Percentiles rank a stretch among this genome's conserved stretches.
phyloP scores from a whole-genome alignment of 2,329 filamentous ascomycete genomes.

The Diatrype stigma region DNA sequence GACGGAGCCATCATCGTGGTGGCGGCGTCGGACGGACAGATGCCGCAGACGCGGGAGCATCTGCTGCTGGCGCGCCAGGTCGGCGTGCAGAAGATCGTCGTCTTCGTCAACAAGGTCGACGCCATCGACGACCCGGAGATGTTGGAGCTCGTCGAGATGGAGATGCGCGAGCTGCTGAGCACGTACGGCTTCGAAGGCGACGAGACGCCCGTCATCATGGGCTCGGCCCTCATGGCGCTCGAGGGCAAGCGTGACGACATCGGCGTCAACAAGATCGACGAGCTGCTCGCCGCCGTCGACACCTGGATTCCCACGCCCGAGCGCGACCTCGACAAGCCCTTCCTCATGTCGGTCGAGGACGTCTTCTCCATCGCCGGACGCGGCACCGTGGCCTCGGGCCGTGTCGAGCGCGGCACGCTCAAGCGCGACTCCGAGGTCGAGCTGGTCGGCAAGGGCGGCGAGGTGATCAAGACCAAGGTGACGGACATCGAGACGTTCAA shows the following conservation, averaged over 20 bases:
- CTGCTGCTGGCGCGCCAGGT: conserved; percentile 96
- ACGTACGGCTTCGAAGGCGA: conserved; percentile 98
- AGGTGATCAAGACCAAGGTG: conserved; percentile 95
- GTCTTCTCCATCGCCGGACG: conserved; percentile 87
- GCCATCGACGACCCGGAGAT: conserved; percentile 97
- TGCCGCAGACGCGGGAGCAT: conserved; percentile 99
- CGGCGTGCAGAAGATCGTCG: conserved; percentile 95
- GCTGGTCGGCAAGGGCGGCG: conserved; percentile 79
- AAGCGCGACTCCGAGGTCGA: conserved; percentile 96
- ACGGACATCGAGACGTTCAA: conserved; percentile 99
- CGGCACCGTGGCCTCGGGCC: conserved; percentile 93
- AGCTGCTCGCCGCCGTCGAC: conserved; percentile 86
- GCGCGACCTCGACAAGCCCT: conserved; percentile 95
- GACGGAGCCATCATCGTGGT: conserved; percentile 98
- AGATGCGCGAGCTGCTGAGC: conserved; percentile 95
- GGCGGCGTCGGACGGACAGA: conserved; percentile 96
- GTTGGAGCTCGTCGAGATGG: conserved; percentile 99
- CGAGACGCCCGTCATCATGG: conserved; percentile 94
- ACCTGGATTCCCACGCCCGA: conserved; percentile 93
- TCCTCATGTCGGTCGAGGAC: conserved; percentile 97
- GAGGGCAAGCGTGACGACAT: conserved; percentile 85
- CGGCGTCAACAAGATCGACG: conserved; percentile 81
- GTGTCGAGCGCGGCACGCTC: conserved; percentile 90
- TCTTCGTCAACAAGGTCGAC: conserved; percentile 99
- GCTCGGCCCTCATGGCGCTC: conserved; percentile 91